These are phyloP conservation scores for Pseudohyphozyma bogoriensis DNA, from an alignment of 768 basidiomycete genomes.

Conservation along the genomic window DNA sequence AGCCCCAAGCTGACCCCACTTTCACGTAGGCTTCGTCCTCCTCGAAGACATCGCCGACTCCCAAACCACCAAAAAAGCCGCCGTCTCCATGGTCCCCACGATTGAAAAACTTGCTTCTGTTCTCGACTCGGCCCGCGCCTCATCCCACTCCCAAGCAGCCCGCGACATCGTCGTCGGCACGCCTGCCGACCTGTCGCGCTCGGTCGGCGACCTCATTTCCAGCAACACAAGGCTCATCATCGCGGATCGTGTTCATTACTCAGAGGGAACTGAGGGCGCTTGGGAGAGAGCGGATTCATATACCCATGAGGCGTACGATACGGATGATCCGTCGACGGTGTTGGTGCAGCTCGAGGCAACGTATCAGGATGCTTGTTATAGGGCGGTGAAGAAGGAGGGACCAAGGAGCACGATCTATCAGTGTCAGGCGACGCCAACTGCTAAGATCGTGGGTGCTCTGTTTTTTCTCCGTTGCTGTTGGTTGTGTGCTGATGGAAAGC, in stretches of 20 bases:
- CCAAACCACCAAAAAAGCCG: background rate
- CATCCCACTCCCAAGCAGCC: background rate
- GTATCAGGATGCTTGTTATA: background rate
- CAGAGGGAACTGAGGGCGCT: background rate
- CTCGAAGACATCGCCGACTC: background rate
- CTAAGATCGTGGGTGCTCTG: background rate
- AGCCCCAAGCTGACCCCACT: background rate
- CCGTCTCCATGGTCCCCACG: slow-evolving; percentile 4
- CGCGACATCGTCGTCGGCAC: background rate
- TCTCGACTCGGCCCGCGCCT: background rate
- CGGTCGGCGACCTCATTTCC: slow-evolving; percentile 1
- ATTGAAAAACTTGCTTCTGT: background rate
- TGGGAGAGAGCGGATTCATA: slow-evolving; percentile 10
- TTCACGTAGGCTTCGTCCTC: background rate
- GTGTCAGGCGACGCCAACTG: slow-evolving; percentile 8
- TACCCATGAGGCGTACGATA: slow-evolving; percentile 5
- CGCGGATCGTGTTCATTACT: slow-evolving; percentile 1
- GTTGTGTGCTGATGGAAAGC: too few relatives aligned
- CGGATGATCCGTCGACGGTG: background rate
- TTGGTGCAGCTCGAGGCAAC: background rate
- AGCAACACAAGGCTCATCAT: slow-evolving; percentile 1
- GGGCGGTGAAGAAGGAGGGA: background rate
- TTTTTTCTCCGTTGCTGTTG: background rate
- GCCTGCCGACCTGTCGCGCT: background rate
- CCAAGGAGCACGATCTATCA: slow-evolving; percentile 9